phyloP scores from a whole-genome alignment of 2,329 filamentous ascomycete species.

The Fusarium beomiforme region DNA sequence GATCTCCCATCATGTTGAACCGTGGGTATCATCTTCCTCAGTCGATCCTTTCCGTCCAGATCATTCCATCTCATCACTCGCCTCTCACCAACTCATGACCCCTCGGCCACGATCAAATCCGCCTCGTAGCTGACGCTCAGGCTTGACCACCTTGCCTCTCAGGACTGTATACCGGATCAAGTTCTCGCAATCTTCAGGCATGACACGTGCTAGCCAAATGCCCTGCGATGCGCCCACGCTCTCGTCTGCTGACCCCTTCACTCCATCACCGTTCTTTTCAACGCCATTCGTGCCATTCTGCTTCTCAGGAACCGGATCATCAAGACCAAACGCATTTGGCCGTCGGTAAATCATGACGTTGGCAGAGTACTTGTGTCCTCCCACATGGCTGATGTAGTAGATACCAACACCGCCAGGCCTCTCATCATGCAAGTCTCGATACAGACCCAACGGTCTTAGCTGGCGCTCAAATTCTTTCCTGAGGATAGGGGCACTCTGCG shows the following conservation, averaged over 20 bases:
- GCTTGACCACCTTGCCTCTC: slow-evolving; percentile 94
- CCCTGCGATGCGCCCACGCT: slow-evolving; percentile 79
- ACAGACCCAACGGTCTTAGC: slow-evolving; percentile 83
- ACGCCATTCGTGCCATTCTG: slow-evolving; percentile 42
- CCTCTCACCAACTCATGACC: slow-evolving; percentile 85
- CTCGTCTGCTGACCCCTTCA: slow-evolving; percentile 38
- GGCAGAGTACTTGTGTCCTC: slow-evolving; percentile 95
- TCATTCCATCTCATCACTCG: background rate
- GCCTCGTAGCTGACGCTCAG: slow-evolving; percentile 82
- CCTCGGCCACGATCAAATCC: slow-evolving; percentile 88
- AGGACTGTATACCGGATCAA: slow-evolving; percentile 88
- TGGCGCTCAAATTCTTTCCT: slow-evolving; percentile 89
- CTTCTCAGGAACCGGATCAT: slow-evolving; percentile 49
- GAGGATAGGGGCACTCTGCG: slow-evolving; percentile 91
- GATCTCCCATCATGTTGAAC: background rate
- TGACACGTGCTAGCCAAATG: slow-evolving; percentile 89
- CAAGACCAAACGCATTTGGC: slow-evolving; percentile 65
- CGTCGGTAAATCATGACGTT: slow-evolving; percentile 93
- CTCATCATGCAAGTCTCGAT: slow-evolving; percentile 87
- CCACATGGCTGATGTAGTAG: slow-evolving; percentile 96
- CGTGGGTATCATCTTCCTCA: slow-evolving; percentile 8
- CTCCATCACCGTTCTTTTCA: slow-evolving; percentile 27
- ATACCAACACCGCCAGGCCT: slow-evolving; percentile 92
- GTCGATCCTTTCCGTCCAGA: background rate
- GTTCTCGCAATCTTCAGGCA: slow-evolving; percentile 92